Evolutionary conservation across 108 stramenopile genomes (phyloP), one percentile per base, ranked within the genome.

Genomic region (Ochromonas danica): DNA sequence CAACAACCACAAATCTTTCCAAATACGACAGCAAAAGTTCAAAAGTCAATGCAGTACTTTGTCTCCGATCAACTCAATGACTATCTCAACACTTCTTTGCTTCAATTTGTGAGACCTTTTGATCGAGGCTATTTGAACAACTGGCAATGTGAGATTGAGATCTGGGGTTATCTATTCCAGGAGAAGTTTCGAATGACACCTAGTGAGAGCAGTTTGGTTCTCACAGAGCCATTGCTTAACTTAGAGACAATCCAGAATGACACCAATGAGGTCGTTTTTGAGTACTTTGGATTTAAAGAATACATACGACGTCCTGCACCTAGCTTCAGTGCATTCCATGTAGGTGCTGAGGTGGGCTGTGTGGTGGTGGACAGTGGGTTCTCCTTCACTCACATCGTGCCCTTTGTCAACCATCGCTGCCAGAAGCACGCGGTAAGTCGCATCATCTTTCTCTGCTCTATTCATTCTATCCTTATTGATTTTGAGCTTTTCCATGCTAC

Each of bases 311-410:
- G 82, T 35, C 85, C 85, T 28, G 79, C 85, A 0, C 61, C 83
- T 28, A 62, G 81, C 17, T 79, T 84, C 2, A 79, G 79, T 40
- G 85, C 80, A 28, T 85, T 45, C 42, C 63, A 38, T 40, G 35
- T 40, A 43, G 38, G 43, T 35, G 75, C 42, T 36, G 80, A 36
- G 22, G 70, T 40, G 75, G 80, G 75, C 39, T 91, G 92, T 71
- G 87, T 91, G 77, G 89, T 93, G 1, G 92, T 97, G 31, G 96
- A 97, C 87, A 82, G 90, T 3, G 96, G 96, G 22, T 95, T 92
- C 86, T 91, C 91, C 0, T 92, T 94, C 39, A 93, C 91, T 25
- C 89, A 93, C 71, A 84, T 94, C 61, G 88, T 94, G 30, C 93
- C 93, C 2, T 92, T 92, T 25, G 84, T 89, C 65, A 65, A 85